Percentiles rank a stretch among this genome's conserved stretches.
These are phyloP conservation scores for Aspergillus sclerotioniger DNA, from an alignment of 495 filamentous ascomycete species.

Conservation along the genomic window DNA sequence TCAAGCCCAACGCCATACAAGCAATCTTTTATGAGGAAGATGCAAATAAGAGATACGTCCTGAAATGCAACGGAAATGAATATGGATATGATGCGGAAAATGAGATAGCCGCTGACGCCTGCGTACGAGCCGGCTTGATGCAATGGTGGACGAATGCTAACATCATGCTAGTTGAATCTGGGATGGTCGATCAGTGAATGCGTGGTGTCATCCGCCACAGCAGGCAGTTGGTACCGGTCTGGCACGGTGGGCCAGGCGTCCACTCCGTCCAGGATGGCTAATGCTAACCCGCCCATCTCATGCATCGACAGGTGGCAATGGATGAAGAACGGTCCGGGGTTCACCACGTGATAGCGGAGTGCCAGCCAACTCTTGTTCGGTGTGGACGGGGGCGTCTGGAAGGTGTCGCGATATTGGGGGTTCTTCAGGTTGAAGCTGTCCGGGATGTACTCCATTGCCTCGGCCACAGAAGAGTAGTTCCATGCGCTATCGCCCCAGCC, in stretches of 20 bases:
- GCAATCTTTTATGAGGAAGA: no score
- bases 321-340: conserved; percentile 49
- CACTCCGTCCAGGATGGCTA: conserved; percentile 49
- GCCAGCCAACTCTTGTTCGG: conserved; percentile 42
- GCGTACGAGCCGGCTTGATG: no score
- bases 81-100: no score
- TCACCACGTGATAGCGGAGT: conserved; percentile 49
- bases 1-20: neutral
- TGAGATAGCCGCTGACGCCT: no score
- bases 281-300: conserved; percentile 45
- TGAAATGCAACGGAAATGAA: no score
- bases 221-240: neutral
- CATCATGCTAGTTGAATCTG: no score
- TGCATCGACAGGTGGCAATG: conserved; percentile 57
- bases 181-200: neutral
- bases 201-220: neutral
- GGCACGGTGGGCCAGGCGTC: conserved; percentile 42
- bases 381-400: conserved; percentile 29
- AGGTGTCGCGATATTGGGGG: conserved; percentile 45
- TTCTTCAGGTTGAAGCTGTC: conserved; percentile 45
- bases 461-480: conserved; percentile 39
- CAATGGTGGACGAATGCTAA: no score
- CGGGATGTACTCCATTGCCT: conserved; percentile 40
- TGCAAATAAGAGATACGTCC: no score
- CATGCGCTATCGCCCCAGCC: conserved; percentile 41